Evolutionary conservation across 805 yeast species (phyloP), one percentile per base, ranked within the genome.

Genomic region (Wickerhamiella occidentalis): DNA sequence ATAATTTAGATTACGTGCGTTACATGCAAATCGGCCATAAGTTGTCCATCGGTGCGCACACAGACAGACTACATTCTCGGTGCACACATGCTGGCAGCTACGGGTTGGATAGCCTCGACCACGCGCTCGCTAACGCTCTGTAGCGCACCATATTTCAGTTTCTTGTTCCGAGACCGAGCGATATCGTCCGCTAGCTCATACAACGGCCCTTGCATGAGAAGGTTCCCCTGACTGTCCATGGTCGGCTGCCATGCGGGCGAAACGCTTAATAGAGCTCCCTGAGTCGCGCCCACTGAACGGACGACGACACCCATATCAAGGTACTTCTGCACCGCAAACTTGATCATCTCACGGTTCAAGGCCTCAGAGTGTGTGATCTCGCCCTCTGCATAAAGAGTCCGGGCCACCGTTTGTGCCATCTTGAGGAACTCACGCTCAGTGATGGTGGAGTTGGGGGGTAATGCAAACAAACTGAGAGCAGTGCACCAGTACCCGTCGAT

Each of bases 401-500:
- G 67, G 5, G 70, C 73, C 9, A 69, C 60, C 15, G 59, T 44
- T 56, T 69, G 73, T 8, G 69, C 64, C 36, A 54, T 52, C 33
- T 60, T 61, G 40, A 59, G 54, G 51, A 69, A 68, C 36, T 58
- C 59, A 45, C 57, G 59, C 26, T 58, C 62, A 11, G 56, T 56
- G 35, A 66, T 59, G 9, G 52, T 43, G 9, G 45, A 26, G 28
- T 51, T 47, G 2, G 67, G 63, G 5, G 65, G 61, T 47, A 69
- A 55, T 26, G 64, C 52, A 47, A 63, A 62, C 50, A 69, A 50
- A 18, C 71, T 54, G 26, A 65, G 57, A 6, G 67, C 58, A 2
- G 68, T 66, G 17, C 67, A 55, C 71, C 72, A 69, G 57, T 65
- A 69, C 9, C 72, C 72, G 37, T 69, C 73, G 40, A 68, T 58